phyloP scores from a whole-genome alignment of 306 rosid species.

The Vicia faba region DNA sequence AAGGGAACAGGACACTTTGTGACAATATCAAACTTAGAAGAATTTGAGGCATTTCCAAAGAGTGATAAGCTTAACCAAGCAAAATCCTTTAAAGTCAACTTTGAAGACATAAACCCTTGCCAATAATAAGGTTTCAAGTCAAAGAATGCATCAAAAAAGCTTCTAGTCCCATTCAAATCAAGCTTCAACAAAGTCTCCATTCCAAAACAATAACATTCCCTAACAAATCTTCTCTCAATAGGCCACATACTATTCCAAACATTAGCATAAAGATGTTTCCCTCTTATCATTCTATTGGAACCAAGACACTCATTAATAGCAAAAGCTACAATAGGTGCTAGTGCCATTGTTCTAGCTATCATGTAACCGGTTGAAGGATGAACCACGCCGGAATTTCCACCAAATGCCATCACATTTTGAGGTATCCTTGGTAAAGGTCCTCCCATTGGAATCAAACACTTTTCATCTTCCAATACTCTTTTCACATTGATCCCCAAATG shows the following conservation, averaged over 20 bases:
- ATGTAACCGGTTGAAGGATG: constrained; percentile 92
- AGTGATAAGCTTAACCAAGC: constrained; percentile 56
- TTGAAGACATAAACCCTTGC: constrained; percentile 90
- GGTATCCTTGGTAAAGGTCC: constrained; percentile 78
- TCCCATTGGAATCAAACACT: constrained; percentile 95
- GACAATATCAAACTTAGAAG: constrained; percentile 67
- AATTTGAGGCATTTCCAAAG: constrained; percentile 63
- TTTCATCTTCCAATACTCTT: constrained; percentile 70
- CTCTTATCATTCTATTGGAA: constrained; percentile 78
- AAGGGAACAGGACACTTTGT: constrained; percentile 80
- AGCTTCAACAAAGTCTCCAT: constrained; percentile 88
- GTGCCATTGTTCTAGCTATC: constrained; percentile 70
- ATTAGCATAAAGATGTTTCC: constrained; percentile 52
- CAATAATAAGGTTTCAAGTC: constrained; percentile 67
- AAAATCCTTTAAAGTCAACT: constrained; percentile 59
- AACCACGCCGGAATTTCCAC: constrained; percentile 76
- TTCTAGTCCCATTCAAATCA: constrained; percentile 69
- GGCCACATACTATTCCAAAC: constrained; percentile 88
- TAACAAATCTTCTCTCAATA: constrained; percentile 49
- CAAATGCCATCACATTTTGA: constrained; percentile 71
- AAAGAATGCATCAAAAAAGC: constrained; percentile 84
- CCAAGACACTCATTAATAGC: constrained; percentile 76
- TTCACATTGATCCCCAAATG: constrained; percentile 77
- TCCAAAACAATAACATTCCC: constrained; percentile 82
- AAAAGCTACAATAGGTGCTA: constrained; percentile 57